phyloP scores from a whole-genome alignment of 2,329 filamentous ascomycete genomes.

The Fusarium sp. region DNA sequence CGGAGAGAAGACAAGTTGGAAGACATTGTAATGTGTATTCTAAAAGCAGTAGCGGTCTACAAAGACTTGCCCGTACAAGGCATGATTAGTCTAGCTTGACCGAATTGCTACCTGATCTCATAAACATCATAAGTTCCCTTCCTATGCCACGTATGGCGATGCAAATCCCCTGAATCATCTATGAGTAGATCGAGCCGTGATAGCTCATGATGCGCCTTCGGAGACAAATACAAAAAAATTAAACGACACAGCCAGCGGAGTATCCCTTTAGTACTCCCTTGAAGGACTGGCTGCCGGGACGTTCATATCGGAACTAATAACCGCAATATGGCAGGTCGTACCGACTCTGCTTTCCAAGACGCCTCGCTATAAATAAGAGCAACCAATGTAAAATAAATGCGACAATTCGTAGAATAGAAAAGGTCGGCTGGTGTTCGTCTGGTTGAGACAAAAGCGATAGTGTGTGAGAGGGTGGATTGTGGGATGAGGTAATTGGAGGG shows the following conservation, averaged over 20 bases:
- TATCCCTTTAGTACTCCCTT: conserved; percentile 5
- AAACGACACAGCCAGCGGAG: conserved; percentile 11
- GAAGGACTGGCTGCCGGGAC: neutral
- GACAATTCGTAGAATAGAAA: neutral
- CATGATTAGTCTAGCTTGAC: conserved; percentile 8
- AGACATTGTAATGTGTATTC: conserved; percentile 19
- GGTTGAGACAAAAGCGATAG: conserved; percentile 6
- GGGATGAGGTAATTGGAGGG: conserved; percentile 26
- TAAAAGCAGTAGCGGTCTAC: conserved; percentile 4
- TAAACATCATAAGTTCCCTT: conserved; percentile 31
- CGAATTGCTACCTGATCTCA: conserved; percentile 23
- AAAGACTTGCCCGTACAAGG: neutral
- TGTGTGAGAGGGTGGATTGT: conserved; percentile 18
- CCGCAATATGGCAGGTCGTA: conserved; percentile 29
- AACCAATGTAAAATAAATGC: conserved; percentile 27
- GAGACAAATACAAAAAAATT: conserved; percentile 23
- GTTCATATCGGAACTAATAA: conserved; percentile 12
- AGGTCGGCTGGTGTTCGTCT: conserved; percentile 7
- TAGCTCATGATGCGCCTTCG: conserved; percentile 24
- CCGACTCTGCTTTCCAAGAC: conserved; percentile 41
- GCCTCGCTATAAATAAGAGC: conserved; percentile 42
- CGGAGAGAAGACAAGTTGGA: neutral
- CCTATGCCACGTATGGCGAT: conserved; percentile 34
- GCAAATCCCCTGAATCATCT: conserved; percentile 27
- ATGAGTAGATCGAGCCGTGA: conserved; percentile 14